Percentiles rank a stretch among this genome's conserved stretches.
These are phyloP conservation scores for Saccharomyces hybrid DNA, from an alignment of 1,139 yeast genomes.

Conservation along the genomic window DNA sequence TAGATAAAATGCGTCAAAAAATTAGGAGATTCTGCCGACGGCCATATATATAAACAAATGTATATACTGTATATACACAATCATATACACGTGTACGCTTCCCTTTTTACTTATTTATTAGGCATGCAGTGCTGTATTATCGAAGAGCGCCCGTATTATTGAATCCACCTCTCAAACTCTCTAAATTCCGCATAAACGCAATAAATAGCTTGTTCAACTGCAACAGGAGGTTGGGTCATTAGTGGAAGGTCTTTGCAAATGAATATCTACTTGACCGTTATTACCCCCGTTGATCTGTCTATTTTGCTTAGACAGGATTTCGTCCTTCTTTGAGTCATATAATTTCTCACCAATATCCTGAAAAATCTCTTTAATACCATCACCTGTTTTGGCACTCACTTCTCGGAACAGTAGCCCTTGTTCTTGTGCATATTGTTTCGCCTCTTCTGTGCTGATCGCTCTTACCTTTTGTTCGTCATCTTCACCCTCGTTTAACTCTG, in stretches of 20 bases:
- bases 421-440: slow-evolving; percentile 56
- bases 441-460: slow-evolving; percentile 47
- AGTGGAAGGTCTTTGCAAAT: slow-evolving; percentile 41
- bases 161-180: not conserved
- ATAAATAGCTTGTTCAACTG: slow-evolving; percentile 9
- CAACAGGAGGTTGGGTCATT: slow-evolving; percentile 39
- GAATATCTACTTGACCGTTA: slow-evolving; percentile 30
- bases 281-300: slow-evolving; percentile 18
- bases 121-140: not conserved
- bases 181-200: not conserved
- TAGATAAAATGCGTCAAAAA: not conserved
- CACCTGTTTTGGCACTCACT: slow-evolving; percentile 90
- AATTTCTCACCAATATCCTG: slow-evolving; percentile 71
- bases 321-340: slow-evolving; percentile 27
- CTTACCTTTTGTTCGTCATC: slow-evolving; percentile 38
- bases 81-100: not conserved
- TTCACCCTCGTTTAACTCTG: not conserved
- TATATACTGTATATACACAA: not conserved
- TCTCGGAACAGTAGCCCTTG: slow-evolving; percentile 78
- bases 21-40: not conserved
- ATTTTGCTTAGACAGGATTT: slow-evolving; percentile 17
- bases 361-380: slow-evolving; percentile 73
- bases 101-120: not conserved
- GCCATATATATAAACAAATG: not conserved
- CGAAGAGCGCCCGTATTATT: not conserved